Evolutionary conservation across 331 rosid species (phyloP).

Genomic region (Prunus yedoensis): DNA sequence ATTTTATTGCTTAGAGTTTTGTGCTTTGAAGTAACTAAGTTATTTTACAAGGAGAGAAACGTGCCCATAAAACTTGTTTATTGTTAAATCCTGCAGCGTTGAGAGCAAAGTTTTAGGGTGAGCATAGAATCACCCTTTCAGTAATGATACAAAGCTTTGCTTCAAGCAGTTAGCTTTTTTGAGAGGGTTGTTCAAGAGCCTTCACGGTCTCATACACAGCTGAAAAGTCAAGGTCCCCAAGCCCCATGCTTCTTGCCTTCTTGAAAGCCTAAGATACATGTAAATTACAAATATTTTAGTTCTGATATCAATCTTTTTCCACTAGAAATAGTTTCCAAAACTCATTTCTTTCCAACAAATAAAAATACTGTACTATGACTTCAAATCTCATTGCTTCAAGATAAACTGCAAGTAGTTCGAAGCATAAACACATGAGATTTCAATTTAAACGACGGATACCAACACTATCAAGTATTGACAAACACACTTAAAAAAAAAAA

Average conservation of each 20-base stretch:
- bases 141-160: background rate
- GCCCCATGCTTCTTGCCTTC: constrained; percentile 79
- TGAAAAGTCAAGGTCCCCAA: constrained; percentile 82
- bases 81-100: too few species aligned
- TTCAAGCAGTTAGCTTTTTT: background rate
- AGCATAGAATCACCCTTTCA: too few species aligned
- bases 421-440: too few species aligned
- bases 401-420: too few species aligned
- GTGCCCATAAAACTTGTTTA: too few species aligned
- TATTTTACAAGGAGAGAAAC: too few species aligned
- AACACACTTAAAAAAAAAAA: background rate
- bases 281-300: background rate
- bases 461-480: background rate
- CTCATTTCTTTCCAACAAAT: background rate
- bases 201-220: constrained; percentile 69
- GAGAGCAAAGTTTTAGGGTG: too few species aligned
- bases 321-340: background rate
- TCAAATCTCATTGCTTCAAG: too few species aligned
- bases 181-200: constrained; percentile 31
- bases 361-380: too few species aligned
- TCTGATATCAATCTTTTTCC: background rate
- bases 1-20: too few species aligned
- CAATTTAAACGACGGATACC: background rate
- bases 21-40: too few species aligned
- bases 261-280: constrained; percentile 59